phyloP scores from a whole-genome alignment of 108 stramenopile genomes.

The Thalassiosira profunda region DNA sequence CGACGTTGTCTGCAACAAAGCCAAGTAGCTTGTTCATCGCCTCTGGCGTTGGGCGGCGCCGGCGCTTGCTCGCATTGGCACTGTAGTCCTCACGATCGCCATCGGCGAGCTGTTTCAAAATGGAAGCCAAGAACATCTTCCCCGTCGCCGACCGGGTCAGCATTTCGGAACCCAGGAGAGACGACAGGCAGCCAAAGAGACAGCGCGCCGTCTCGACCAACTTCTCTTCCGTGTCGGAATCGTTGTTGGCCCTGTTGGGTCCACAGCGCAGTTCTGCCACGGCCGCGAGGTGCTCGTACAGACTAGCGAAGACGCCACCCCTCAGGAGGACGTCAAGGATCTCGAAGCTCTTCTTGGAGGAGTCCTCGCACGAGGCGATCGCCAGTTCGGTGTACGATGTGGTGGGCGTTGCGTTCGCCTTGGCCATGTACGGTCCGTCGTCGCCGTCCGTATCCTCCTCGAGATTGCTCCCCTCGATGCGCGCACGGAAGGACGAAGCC shows the following conservation, averaged over 20 bases:
- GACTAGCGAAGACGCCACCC: conserved; percentile 34
- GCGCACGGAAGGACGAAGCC: conserved; percentile 2
- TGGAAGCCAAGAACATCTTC: conserved; percentile 14
- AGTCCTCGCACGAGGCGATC: conserved; percentile 13
- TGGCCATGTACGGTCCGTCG: conserved; percentile 33
- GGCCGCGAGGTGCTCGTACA: conserved; percentile 46
- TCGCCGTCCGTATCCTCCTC: conserved; percentile 7
- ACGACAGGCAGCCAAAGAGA: conserved; percentile 33
- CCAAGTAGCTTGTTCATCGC: conserved; percentile 15
- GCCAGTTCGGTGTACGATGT: conserved; percentile 1
- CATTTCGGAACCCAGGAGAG: conserved; percentile 36
- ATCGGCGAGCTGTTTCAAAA: conserved; percentile 40
- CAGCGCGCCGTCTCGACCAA: conserved; percentile 16
- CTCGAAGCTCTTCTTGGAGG: conserved; percentile 19
- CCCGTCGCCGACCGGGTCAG: conserved; percentile 31
- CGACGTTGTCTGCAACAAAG: conserved; percentile 19
- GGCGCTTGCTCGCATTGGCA: background rate
- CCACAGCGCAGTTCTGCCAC: conserved; percentile 42
- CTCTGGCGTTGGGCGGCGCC: conserved; percentile 4
- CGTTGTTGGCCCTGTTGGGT: conserved; percentile 13
- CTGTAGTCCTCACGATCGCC: conserved; percentile 27
- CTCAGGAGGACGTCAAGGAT: conserved; percentile 26
- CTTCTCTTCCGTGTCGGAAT: conserved; percentile 13
- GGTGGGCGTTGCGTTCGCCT: background rate
- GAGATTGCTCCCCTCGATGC: conserved; percentile 1